Evolutionary conservation across 305 asterid genomes (phyloP), one percentile per base, ranked within the genome.

Genomic region (Fraxinus baroniana): DNA sequence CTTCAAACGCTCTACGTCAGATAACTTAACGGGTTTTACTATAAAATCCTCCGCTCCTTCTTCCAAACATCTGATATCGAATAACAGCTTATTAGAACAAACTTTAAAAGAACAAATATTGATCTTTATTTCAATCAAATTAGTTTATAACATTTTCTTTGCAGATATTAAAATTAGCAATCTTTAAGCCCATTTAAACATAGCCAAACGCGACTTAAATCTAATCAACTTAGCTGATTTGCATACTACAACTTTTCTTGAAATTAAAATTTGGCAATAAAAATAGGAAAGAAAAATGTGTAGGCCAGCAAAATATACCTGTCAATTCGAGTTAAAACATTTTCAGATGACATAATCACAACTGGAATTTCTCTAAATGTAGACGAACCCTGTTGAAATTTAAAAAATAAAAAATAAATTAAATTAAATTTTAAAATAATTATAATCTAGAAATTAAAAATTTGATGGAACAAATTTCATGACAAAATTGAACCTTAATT

Each of bases 41-140:
- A 95, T 89, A 85, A 94, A 95, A 83, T 95, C 98, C 83, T 95
- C 97, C 0, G 98, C 98, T 0, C 98, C 98, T 89, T 95, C 98
- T 85, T 95, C 97, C 90, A 95, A 84, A 82, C 98, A 95, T 79
- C 98, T 95, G 91, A 83, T 7, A 81, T 66, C 0, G 5, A 72
- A 75, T 24, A 64, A 33, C 2, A 52, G 70, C 32, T 13, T 66
- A 26, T 79, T 30, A 83, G 3, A 60, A 0, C 5, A 66, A 39
- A 36, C 30, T 26, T 26, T 26, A 26, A 26, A 30, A 72, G 66
- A 33, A 15, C 78, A 82, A 49, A 76, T 24, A 44, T 18, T 41
- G 30, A 30, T 79, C 52, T 80, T 79, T 75, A 77, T 20, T 74
- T 62, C 37, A 44, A 20, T 30, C 30, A 57, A 62, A 30, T 70